phyloP scores from a whole-genome alignment of 106 monocot genomes.

The Phalaenopsis equestris region DNA sequence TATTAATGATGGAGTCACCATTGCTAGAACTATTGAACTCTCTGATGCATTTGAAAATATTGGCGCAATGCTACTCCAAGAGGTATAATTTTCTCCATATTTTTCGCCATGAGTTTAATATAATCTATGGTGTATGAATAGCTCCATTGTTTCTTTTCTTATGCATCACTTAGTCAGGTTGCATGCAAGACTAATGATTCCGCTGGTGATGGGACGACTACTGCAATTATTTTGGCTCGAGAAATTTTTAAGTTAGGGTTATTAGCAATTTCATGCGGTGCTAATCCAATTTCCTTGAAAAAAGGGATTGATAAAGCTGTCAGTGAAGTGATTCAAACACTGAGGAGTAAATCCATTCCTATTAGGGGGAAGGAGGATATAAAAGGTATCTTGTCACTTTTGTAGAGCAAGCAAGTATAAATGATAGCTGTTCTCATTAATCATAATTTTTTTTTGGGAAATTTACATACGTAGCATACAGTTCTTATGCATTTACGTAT shows the following conservation, averaged over 20 bases:
- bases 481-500: too few relatives aligned
- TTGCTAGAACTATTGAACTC: constrained; percentile 80
- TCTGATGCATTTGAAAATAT: constrained; percentile 77
- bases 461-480: too few relatives aligned
- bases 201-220: constrained; percentile 91
- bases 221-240: constrained; percentile 81
- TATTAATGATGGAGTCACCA: constrained; percentile 97
- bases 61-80: constrained; percentile 70
- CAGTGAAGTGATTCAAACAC: constrained; percentile 43
- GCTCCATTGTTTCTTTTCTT: not conserved
- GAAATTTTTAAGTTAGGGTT: constrained; percentile 86
- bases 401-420: not conserved
- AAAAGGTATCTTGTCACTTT: constrained; percentile 45
- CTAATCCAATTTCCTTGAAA: constrained; percentile 80
- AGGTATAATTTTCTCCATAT: constrained; percentile 36
- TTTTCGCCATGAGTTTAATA: not conserved
- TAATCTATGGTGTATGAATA: not conserved
- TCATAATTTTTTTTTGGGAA: not conserved
- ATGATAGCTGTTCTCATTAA: not conserved
- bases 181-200: constrained; percentile 85
- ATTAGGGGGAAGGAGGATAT: constrained; percentile 58
- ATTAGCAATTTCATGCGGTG: constrained; percentile 69
- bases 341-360: constrained; percentile 43
- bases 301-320: constrained; percentile 89
- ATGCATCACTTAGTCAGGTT: constrained; percentile 41